phyloP scores from a whole-genome alignment of 2,329 filamentous ascomycete genomes.

The Beauveria sp. region DNA sequence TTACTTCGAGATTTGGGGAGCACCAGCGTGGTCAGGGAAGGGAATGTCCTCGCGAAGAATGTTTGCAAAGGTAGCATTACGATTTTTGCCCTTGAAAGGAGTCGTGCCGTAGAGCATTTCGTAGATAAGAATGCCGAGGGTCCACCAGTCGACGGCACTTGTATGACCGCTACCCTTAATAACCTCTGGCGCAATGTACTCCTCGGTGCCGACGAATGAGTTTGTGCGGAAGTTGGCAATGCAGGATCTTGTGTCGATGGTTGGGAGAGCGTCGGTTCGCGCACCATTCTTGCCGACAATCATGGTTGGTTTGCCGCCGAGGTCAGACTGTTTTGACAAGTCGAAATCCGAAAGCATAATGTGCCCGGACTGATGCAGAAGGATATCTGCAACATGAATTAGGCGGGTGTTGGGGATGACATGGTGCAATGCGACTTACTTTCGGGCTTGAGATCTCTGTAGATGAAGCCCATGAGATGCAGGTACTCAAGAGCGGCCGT shows the following conservation, averaged over 20 bases:
- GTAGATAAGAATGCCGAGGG: conserved; percentile 90
- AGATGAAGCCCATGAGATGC: conserved; percentile 99
- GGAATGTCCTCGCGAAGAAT: conserved; percentile 92
- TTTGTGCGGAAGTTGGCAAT: conserved; percentile 98
- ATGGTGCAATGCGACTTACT: conserved; percentile 51
- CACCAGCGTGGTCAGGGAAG: conserved; percentile 82
- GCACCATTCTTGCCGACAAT: conserved; percentile 86
- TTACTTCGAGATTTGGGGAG: conserved; percentile 86
- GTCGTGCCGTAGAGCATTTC: conserved; percentile 99
- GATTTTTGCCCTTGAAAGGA: conserved; percentile 98
- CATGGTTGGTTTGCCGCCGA: conserved; percentile 95
- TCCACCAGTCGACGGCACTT: conserved; percentile 99
- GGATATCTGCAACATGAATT: conserved; percentile 58
- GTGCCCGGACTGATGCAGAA: conserved; percentile 97
- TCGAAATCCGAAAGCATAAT: conserved; percentile 99
- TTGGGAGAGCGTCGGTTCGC: conserved; percentile 77
- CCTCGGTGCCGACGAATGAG: conserved; percentile 95
- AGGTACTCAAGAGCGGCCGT: conserved; percentile 94
- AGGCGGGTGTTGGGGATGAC: neutral
- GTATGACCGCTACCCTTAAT: conserved; percentile 98
- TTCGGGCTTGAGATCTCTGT: conserved; percentile 94
- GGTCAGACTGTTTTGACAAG: conserved; percentile 93
- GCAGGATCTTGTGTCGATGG: conserved; percentile 98
- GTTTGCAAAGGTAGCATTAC: conserved; percentile 96
- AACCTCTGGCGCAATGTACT: conserved; percentile 97